phyloP scores from a whole-genome alignment of 129 eudicot species.

The Logfia minima region DNA sequence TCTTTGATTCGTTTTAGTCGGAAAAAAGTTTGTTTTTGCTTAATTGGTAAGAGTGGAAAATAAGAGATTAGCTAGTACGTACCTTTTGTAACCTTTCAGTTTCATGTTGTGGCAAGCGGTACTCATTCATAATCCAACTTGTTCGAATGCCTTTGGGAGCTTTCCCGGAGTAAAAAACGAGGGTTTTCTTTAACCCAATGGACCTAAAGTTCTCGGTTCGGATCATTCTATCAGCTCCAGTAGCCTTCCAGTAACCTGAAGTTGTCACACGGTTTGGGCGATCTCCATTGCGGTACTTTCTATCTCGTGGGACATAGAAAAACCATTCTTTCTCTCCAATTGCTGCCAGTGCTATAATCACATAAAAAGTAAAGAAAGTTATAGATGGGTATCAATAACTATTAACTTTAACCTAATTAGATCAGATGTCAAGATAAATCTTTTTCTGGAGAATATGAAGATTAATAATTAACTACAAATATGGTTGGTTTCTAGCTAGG shows the following conservation, averaged over 20 bases:
- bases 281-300: constrained; percentile 91
- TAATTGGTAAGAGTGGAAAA: background rate
- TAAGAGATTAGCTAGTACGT: background rate
- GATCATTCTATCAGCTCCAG: constrained; percentile 98
- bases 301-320: constrained; percentile 93
- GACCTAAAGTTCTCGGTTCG: constrained; percentile 57
- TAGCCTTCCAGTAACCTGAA: constrained; percentile 98
- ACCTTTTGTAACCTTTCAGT: constrained; percentile 93
- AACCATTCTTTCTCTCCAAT: constrained; percentile 99
- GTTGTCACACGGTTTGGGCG: constrained; percentile 94
- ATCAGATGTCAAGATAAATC: background rate
- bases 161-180: constrained; percentile 92
- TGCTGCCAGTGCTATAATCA: constrained; percentile 70
- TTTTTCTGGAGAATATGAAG: background rate
- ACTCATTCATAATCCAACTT: constrained; percentile 98
- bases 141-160: constrained; percentile 95
- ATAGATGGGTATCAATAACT: background rate
- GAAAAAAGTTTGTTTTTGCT: background rate
- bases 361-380: background rate
- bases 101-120: constrained; percentile 89
- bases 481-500: background rate
- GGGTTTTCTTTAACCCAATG: constrained; percentile 92
- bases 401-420: background rate
- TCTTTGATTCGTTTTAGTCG: background rate
- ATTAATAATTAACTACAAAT: background rate